Evolutionary conservation across 805 yeast genomes (phyloP).

Genomic region (Kurtzmaniella cleridarum): DNA sequence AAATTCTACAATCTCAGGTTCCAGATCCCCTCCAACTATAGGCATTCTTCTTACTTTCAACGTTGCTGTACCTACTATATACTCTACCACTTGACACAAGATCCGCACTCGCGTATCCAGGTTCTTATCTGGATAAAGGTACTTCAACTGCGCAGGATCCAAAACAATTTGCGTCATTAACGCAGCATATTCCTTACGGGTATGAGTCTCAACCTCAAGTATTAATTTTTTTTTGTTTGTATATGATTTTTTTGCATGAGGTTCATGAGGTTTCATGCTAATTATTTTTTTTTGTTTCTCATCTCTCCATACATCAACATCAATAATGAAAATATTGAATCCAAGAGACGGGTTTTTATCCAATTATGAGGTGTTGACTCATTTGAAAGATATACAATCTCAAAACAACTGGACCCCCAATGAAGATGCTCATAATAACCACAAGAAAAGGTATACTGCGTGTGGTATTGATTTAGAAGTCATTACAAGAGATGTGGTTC

Average conservation of each 20-base stretch:
- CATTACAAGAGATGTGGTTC: conserved; percentile 42
- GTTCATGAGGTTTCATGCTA: background rate
- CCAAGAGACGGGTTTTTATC: conserved; percentile 57
- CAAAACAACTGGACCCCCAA: conserved; percentile 41
- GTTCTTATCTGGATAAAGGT: conserved; percentile 14
- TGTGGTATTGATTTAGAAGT: conserved; percentile 46
- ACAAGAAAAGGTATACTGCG: conserved; percentile 27
- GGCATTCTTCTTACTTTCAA: conserved; percentile 14
- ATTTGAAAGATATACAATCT: conserved; percentile 43
- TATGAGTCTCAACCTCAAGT: background rate
- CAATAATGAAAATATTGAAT: conserved; percentile 35
- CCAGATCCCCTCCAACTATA: conserved; percentile 2
- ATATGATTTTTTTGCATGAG: background rate
- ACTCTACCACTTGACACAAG: conserved; percentile 23
- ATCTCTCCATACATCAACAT: background rate
- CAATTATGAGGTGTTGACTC: conserved; percentile 59
- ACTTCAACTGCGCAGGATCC: conserved; percentile 20
- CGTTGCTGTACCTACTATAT: conserved; percentile 8
- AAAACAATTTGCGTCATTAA: conserved; percentile 26
- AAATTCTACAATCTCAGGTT: conserved; percentile 7
- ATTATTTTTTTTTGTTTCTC: background rate
- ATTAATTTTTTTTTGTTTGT: background rate
- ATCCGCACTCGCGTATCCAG: conserved; percentile 18
- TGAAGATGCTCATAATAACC: conserved; percentile 19
- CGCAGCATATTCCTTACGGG: background rate